Conservation (phyloP, 2,329 filamentous ascomycete genomes). For the Penicillium sp. region DNA sequence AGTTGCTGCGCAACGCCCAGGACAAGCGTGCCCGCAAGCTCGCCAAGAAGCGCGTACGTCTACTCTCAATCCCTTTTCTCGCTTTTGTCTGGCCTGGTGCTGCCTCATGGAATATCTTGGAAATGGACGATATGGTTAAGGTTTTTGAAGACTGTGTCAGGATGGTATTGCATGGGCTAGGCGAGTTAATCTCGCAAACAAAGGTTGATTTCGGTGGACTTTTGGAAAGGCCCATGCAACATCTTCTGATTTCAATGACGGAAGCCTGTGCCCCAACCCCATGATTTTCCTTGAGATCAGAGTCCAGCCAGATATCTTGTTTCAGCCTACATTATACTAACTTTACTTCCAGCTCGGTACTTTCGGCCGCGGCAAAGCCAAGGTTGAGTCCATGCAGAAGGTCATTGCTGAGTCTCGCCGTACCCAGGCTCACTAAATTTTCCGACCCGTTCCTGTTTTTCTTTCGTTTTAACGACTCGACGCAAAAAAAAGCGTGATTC, state of each 20-base stretch:
- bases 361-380: constrained; percentile 97
- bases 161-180: constrained; percentile 2
- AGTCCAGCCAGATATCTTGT: not conserved
- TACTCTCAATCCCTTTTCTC: not conserved
- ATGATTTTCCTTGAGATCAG: not conserved
- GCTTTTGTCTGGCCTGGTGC: not conserved
- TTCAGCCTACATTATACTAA: not conserved
- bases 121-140: not conserved
- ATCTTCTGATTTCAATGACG: not conserved
- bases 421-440: constrained; percentile 61
- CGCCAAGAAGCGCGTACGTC: constrained; percentile 93
- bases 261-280: not conserved
- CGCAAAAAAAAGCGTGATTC: constrained; percentile 27
- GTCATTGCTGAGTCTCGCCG: constrained; percentile 96
- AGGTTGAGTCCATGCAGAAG: constrained; percentile 98
- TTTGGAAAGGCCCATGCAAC: not conserved
- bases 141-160: not conserved
- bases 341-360: constrained; percentile 73
- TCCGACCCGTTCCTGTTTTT: constrained; percentile 25
- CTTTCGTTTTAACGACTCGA: constrained; percentile 29
- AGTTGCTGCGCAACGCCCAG: constrained; percentile 98
- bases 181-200: not conserved
- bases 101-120: not conserved
- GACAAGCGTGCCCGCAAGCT: constrained; percentile 99
- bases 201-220: not conserved